These are phyloP conservation scores for Aspergillus homomorphus DNA, from an alignment of 495 filamentous ascomycete species.

Conservation along the genomic window DNA sequence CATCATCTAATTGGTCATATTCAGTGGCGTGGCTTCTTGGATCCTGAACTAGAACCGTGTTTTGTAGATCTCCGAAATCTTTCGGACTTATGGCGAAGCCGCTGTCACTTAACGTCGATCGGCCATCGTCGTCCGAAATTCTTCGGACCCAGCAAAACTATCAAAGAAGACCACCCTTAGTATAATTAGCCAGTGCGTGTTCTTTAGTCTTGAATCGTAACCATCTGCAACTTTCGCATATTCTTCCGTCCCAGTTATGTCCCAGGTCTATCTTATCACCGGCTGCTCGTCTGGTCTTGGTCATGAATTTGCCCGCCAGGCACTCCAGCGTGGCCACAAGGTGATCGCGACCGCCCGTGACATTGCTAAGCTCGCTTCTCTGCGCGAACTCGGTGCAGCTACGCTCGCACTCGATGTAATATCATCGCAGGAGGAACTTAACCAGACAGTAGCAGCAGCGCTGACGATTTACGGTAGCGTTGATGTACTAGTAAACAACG, in stretches of 20 bases:
- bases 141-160: background rate
- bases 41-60: background rate
- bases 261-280: slow-evolving; percentile 55
- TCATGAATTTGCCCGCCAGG: slow-evolving; percentile 38
- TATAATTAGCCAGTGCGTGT: background rate
- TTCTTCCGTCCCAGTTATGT: background rate
- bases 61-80: background rate
- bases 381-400: slow-evolving; percentile 42
- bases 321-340: slow-evolving; percentile 46
- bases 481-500: slow-evolving; percentile 54
- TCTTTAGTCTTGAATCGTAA: background rate
- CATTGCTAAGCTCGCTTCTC: slow-evolving; percentile 34
- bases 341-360: slow-evolving; percentile 56
- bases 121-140: background rate
- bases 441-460: slow-evolving; percentile 37
- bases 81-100: background rate
- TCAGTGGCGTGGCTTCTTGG: too few relatives aligned
- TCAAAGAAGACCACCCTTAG: background rate
- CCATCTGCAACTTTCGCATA: background rate
- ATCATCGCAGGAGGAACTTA: slow-evolving; percentile 29
- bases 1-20: background rate
- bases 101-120: background rate
- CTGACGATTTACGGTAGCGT: slow-evolving; percentile 37
- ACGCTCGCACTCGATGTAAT: slow-evolving; percentile 46
- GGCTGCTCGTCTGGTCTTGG: slow-evolving; percentile 55